phyloP scores from a whole-genome alignment of 2,329 filamentous ascomycete species.

The Tolypocladium pustulatum region DNA sequence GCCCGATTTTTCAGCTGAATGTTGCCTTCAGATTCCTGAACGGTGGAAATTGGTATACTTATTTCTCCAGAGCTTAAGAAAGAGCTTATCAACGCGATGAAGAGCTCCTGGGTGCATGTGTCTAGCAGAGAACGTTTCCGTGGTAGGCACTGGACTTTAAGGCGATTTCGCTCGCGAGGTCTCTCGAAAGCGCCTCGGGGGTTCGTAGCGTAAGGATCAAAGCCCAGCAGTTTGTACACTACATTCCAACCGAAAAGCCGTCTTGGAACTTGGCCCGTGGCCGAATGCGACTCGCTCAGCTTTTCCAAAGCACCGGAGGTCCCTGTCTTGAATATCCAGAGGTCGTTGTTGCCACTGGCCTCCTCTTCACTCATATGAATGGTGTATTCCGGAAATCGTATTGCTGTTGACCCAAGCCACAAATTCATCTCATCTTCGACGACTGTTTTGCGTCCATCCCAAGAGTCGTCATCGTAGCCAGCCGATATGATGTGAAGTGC shows the following conservation, averaged over 20 bases:
- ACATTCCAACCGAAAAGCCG: constrained; percentile 1
- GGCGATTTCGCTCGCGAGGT: background rate
- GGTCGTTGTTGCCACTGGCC: background rate
- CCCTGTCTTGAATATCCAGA: background rate
- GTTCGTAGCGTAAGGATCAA: background rate
- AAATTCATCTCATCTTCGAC: constrained; percentile 5
- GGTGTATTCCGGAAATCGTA: background rate
- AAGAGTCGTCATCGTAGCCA: background rate
- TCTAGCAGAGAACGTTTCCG: constrained; percentile 3
- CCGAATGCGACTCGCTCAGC: background rate
- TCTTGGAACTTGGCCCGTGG: background rate
- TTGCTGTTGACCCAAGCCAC: constrained; percentile 5
- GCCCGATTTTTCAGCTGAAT: constrained; percentile 3
- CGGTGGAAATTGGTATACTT: background rate
- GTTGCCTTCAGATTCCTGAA: constrained; percentile 1
- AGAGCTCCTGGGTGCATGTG: constrained; percentile 7
- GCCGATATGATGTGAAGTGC: constrained; percentile 4
- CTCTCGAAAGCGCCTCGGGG: background rate
- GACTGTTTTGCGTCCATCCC: background rate
- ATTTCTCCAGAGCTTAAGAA: background rate
- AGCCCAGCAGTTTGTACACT: background rate
- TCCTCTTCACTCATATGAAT: background rate
- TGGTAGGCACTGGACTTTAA: background rate
- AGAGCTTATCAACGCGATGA: background rate
- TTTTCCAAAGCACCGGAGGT: background rate